A percentile compares a stretch with the other conserved stretches of the same genome.
These are phyloP conservation scores for Pestalotiopsis sp. DNA, from an alignment of 2,329 filamentous ascomycete species.

Conservation along the genomic window DNA sequence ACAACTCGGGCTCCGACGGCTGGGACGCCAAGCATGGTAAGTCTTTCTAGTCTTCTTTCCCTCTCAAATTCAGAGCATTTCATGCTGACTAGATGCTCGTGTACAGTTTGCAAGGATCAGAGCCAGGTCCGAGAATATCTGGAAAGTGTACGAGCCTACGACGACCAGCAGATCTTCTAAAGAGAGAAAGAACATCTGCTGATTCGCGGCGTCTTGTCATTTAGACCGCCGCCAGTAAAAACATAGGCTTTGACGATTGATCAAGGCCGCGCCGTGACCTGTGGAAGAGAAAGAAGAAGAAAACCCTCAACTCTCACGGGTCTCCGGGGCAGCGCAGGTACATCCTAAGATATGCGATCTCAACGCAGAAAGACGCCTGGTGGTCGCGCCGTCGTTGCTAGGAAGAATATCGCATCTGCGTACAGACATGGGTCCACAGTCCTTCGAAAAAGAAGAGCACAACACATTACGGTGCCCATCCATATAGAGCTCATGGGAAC, in stretches of 20 bases:
- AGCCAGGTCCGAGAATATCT: conserved; percentile 43
- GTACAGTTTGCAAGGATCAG: conserved; percentile 46
- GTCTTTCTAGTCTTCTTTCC: conserved; percentile 16
- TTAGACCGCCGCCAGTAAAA: neutral
- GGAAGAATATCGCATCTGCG: no score
- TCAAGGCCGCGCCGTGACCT: neutral
- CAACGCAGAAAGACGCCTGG: no score
- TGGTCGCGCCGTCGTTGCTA: no score
- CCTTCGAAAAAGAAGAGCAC: no score
- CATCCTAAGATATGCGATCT: no score
- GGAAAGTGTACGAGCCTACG: conserved; percentile 47
- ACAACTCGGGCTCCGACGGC: conserved; percentile 48
- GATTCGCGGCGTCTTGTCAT: neutral
- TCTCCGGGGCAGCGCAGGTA: no score
- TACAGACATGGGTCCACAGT: no score
- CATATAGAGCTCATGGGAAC: neutral
- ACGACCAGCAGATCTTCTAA: conserved; percentile 44
- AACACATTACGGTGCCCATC: neutral
- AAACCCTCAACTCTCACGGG: no score
- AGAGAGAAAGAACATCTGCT: neutral
- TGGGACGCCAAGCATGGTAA: conserved; percentile 49
- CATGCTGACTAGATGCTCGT: neutral
- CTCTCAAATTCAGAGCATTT: neutral
- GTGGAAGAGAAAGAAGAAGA: no score
- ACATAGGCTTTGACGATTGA: neutral